Evolutionary conservation across 2,329 filamentous ascomycete genomes (phyloP).

Genomic region (Tolypocladium capitatum): DNA sequence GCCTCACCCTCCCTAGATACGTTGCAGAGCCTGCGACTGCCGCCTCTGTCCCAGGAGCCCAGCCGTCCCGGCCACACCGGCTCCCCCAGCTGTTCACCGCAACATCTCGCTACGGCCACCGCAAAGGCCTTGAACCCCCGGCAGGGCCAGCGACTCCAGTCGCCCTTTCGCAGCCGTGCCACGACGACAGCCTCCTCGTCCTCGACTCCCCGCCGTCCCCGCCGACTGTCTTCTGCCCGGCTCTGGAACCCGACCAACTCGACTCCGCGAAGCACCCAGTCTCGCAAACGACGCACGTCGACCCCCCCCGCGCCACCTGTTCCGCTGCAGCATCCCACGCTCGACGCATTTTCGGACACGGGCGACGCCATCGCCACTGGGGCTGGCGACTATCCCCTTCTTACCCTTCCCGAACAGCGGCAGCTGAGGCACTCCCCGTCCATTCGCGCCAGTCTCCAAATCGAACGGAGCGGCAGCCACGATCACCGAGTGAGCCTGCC

Average conservation of each 20-base stretch:
- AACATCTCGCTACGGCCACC: not conserved
- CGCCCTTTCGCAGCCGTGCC: constrained; percentile 31
- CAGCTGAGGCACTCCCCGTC: constrained; percentile 30
- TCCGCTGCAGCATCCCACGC: constrained; percentile 31
- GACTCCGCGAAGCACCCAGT: constrained; percentile 30
- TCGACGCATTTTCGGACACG: constrained; percentile 22
- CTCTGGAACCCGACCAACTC: constrained; percentile 51
- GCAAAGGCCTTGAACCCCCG: not conserved
- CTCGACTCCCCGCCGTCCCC: constrained; percentile 15
- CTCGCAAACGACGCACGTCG: constrained; percentile 33
- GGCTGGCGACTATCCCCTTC: constrained; percentile 35
- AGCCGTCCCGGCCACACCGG: not conserved
- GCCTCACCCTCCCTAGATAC: constrained; percentile 16
- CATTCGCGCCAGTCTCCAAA: constrained; percentile 34
- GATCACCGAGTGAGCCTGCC: constrained; percentile 40
- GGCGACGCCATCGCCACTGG: constrained; percentile 24
- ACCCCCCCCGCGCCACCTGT: constrained; percentile 39
- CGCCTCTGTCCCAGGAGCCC: constrained; percentile 19
- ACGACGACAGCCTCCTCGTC: constrained; percentile 6
- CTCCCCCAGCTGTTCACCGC: not conserved
- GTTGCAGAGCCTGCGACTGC: constrained; percentile 13
- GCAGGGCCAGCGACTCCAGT: constrained; percentile 1
- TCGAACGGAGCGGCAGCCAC: constrained; percentile 31
- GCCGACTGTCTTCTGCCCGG: constrained; percentile 31
- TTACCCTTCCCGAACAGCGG: constrained; percentile 36